Evolutionary conservation across 441 rosid genomes (phyloP).

Genomic region (Adansonia gregorii): DNA sequence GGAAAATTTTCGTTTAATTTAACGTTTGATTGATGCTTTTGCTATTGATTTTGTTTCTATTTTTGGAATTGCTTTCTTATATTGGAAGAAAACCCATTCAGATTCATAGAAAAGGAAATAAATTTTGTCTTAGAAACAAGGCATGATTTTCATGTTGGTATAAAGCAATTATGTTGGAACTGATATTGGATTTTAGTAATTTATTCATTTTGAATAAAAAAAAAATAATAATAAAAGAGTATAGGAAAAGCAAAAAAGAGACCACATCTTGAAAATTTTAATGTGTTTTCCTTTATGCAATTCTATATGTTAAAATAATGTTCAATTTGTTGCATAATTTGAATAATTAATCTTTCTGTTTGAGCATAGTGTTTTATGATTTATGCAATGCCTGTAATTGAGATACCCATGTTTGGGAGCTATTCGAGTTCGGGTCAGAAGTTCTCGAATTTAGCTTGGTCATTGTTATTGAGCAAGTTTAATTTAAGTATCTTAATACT

Average conservation of each 20-base stretch:
- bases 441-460: too few species aligned
- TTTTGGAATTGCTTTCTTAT: conserved; percentile 3
- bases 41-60: background rate
- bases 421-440: too few species aligned
- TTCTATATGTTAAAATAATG: background rate
- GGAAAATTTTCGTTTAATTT: background rate
- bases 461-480: background rate
- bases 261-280: too few species aligned
- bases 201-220: background rate
- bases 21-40: conserved; percentile 1
- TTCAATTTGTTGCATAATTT: background rate
- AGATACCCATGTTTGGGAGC: too few species aligned
- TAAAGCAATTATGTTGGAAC: too few species aligned
- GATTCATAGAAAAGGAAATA: too few species aligned
- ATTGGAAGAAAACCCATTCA: too few species aligned
- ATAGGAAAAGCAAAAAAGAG: too few species aligned
- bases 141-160: too few species aligned
- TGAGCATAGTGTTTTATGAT: background rate
- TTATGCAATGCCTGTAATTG: background rate
- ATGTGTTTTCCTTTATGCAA: too few species aligned
- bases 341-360: background rate
- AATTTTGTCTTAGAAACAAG: too few species aligned
- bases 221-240: too few species aligned
- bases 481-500: background rate
- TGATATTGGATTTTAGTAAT: background rate